Percentiles rank a stretch among this genome's conserved stretches.
Evolutionary conservation across 495 filamentous ascomycete species (phyloP).

Genomic region (Physcia stellaris): DNA sequence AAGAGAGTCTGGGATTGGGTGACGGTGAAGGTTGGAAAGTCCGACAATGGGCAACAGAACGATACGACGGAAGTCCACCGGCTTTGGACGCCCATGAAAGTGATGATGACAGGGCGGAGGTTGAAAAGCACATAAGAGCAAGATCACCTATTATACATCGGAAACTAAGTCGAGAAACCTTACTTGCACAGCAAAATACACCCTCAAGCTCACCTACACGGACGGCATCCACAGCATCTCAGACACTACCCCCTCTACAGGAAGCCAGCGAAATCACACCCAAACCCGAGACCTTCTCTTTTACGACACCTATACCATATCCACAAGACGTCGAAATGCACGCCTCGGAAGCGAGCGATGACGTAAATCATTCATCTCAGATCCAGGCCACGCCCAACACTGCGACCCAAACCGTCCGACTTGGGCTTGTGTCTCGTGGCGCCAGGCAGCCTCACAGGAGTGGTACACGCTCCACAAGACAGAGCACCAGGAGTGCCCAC

Average conservation of each 20-base stretch:
- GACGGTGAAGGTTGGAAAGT: conserved; percentile 75
- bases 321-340: conserved; percentile 56
- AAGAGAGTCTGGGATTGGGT: conserved; percentile 56
- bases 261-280: conserved; percentile 11
- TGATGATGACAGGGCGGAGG: conserved; percentile 56
- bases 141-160: conserved; percentile 49
- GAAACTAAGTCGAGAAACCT: conserved; percentile 31
- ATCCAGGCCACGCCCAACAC: conserved; percentile 17
- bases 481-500: conserved; percentile 29
- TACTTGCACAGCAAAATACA: conserved; percentile 20
- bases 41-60: conserved; percentile 73
- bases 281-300: conserved; percentile 47
- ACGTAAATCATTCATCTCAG: too few species aligned
- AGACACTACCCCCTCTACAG: conserved; percentile 13
- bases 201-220: conserved; percentile 28
- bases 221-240: conserved; percentile 31
- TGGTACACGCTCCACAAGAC: conserved; percentile 23
- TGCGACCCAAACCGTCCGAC: conserved; percentile 30
- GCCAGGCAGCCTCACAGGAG: conserved; percentile 38
- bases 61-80: conserved; percentile 46
- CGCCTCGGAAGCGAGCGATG: too few species aligned
- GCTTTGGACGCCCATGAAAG: conserved; percentile 41
- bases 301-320: conserved; percentile 53
- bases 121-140: conserved; percentile 37
- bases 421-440: conserved; percentile 39